phyloP scores from a whole-genome alignment of 208 protist genomes.

The Crithidia bombi region DNA sequence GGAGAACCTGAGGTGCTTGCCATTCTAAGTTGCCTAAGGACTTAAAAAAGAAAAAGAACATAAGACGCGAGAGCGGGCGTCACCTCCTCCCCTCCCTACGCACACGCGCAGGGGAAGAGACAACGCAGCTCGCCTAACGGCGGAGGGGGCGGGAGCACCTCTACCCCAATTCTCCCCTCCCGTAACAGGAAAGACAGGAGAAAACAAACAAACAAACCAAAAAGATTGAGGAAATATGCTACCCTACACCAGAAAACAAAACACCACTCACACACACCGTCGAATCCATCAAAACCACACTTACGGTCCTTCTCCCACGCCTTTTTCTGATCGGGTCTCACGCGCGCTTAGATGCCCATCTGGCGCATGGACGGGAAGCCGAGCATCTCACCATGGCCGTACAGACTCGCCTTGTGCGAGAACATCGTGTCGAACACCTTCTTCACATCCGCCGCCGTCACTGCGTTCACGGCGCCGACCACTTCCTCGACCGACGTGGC shows the following conservation, averaged over 20 bases:
- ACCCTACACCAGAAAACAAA: constrained; percentile 13
- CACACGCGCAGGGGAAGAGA: neutral
- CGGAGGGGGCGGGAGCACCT: too few species aligned
- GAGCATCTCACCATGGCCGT: constrained; percentile 81
- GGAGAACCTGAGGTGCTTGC: neutral
- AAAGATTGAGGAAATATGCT: constrained; percentile 20
- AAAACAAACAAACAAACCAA: neutral
- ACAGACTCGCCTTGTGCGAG: constrained; percentile 69
- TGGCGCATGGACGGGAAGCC: constrained; percentile 84
- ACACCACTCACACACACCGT: neutral
- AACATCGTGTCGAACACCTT: constrained; percentile 73
- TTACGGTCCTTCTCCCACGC: neutral
- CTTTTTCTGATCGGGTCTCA: neutral
- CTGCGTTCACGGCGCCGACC: constrained; percentile 59
- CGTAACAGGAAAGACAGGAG: neutral
- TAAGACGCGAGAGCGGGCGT: constrained; percentile 3
- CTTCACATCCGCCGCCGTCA: constrained; percentile 68
- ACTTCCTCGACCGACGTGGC: constrained; percentile 59
- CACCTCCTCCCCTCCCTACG: neutral
- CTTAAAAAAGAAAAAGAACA: constrained; percentile 18
- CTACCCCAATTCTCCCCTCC: too few species aligned
- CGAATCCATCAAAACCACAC: neutral
- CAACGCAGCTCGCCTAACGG: constrained; percentile 14
- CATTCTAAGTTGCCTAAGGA: constrained; percentile 29
- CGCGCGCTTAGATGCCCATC: constrained; percentile 61